phyloP scores from a whole-genome alignment of 306 rosid species.

The Echinosophora koreensis region DNA sequence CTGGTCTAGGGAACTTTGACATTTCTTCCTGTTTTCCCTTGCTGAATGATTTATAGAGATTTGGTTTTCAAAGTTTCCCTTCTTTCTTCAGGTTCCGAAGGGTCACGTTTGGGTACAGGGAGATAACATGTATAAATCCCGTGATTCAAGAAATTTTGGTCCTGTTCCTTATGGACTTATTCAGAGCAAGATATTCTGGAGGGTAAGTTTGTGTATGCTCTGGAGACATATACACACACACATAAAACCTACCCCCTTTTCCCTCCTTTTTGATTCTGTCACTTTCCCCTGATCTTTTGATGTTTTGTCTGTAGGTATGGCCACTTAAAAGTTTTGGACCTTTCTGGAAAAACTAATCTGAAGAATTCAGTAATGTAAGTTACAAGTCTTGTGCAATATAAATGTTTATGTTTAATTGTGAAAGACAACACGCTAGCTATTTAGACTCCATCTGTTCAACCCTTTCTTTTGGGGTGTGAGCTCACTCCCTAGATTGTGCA shows the following conservation, averaged over 20 bases:
- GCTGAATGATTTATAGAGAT: conserved; percentile 18
- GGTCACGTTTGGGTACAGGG: conserved; percentile 87
- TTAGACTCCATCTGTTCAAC: neutral
- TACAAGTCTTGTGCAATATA: conserved; percentile 33
- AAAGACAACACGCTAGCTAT: neutral
- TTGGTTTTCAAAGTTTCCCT: conserved; percentile 24
- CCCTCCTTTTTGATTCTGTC: neutral
- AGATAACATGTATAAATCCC: conserved; percentile 60
- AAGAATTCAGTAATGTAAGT: conserved; percentile 50
- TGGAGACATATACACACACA: neutral
- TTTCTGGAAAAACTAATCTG: conserved; percentile 46
- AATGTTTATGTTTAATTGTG: neutral
- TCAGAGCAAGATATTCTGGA: conserved; percentile 68
- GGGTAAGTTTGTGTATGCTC: conserved; percentile 53
- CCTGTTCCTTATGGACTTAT: conserved; percentile 79
- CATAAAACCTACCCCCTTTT: neutral
- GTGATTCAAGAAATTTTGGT: conserved; percentile 80
- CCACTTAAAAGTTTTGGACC: conserved; percentile 75
- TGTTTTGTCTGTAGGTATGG: conserved; percentile 56
- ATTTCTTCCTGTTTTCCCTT: conserved; percentile 3
- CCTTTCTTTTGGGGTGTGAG: neutral
- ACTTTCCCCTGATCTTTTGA: conserved; percentile 4
- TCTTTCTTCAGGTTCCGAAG: conserved; percentile 67
- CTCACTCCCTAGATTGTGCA: neutral
- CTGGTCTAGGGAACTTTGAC: neutral